Evolutionary conservation across 2,329 filamentous ascomycete genomes (phyloP), one percentile per base, ranked within the genome.

Genomic region (Cadophora gregata): DNA sequence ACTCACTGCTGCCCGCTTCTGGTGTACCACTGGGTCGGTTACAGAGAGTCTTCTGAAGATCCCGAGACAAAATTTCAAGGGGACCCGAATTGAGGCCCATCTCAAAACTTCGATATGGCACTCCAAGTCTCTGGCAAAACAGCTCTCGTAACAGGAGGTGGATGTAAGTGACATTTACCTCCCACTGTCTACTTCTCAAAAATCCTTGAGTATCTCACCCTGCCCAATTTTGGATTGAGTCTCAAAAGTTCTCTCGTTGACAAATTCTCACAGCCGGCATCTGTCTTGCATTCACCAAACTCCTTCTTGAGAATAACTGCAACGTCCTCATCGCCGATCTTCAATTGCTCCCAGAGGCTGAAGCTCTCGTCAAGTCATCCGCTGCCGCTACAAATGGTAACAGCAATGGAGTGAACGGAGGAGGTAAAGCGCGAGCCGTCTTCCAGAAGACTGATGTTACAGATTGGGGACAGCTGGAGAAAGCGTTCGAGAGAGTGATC

Each of bases 371-470:
- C 1, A 77, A 80, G 0, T 53, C 79, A 33, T 64, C 62, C 1
- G n/a, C 27, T 14, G 10, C 14, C 19, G 5, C 25, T 2, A 14
- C 42, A 14, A 36, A 19, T 6, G 7, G 25, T 25, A 36, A 29
- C 6, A 31, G 27, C 9, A 51, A 51, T 27, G 48, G 45, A 29
- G 45, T 24, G 5, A 36, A 25, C 27, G 31, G 27, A 14, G 31
- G 36, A 14, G 47, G 47, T 10, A 65, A 65, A 50, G 61, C 65
- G 12, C 70, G 77, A 4, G 81, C 79, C 3, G 66, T 80, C 5
- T 84, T 82, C 70, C 74, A 79, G n/a, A 71, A 78, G 67, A 83
- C 81, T 0, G 80, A 84, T 60, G 82, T 84, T 0, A 79, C 79
- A 0, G 77, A 76, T 0, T 84, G 81, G 82, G 66, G 73, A 1